A percentile compares a stretch with the other conserved stretches of the same genome.
These are phyloP conservation scores for Ceratocystis cacaofunesta DNA, from an alignment of 2,329 filamentous ascomycete species.

Conservation along the genomic window DNA sequence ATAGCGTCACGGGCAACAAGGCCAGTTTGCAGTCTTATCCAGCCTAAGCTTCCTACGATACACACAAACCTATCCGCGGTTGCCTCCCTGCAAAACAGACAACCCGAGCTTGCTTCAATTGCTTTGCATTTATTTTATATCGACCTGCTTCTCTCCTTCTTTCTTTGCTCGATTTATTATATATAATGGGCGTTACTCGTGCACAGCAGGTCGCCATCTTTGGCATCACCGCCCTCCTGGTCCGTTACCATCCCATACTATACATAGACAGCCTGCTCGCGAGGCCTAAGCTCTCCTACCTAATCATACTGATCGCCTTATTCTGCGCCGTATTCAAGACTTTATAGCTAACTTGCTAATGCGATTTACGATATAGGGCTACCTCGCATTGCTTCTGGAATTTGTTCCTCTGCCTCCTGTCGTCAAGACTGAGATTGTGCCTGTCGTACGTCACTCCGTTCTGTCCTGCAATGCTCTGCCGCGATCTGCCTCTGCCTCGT, in stretches of 20 bases:
- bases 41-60: background rate
- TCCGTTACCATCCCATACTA: conserved; percentile 31
- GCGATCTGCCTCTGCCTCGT: background rate
- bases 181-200: conserved; percentile 62
- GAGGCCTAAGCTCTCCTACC: background rate
- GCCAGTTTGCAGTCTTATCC: conserved; percentile 1
- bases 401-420: conserved; percentile 65
- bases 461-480: conserved; percentile 8
- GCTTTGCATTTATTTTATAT: background rate
- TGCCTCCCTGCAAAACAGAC: background rate
- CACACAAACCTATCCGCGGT: background rate
- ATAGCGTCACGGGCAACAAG: background rate
- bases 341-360: conserved; percentile 17
- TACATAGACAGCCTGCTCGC: background rate
- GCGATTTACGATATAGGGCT: conserved; percentile 53
- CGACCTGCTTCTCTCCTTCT: background rate
- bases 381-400: conserved; percentile 71
- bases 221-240: conserved; percentile 72
- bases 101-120: background rate
- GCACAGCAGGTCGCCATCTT: conserved; percentile 79
- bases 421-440: conserved; percentile 73
- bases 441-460: conserved; percentile 50
- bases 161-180: background rate
- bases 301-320: background rate
- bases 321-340: background rate